phyloP scores from a whole-genome alignment of 352 stramenopile genomes.

The Pythium pectinolyticum region DNA sequence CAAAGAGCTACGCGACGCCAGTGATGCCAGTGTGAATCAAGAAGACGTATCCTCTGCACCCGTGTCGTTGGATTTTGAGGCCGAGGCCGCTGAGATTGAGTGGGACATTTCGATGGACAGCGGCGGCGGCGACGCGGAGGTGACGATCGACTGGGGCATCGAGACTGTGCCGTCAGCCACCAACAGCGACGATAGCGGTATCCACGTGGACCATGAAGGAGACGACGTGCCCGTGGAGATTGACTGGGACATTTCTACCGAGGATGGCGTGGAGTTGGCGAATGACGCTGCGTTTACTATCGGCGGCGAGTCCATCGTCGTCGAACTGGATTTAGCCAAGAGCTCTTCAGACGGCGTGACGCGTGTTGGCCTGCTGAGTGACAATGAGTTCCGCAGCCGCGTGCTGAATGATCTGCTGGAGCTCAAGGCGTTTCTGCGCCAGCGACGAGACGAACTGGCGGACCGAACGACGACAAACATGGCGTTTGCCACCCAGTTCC shows the following conservation, averaged over 20 bases:
- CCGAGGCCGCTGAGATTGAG: slow-evolving; percentile 60
- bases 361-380: slow-evolving; percentile 51
- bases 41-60: too few relatives aligned
- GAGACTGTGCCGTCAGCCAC: slow-evolving; percentile 34
- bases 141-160: slow-evolving; percentile 69
- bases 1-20: slow-evolving; percentile 43
- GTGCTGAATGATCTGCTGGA: slow-evolving; percentile 79
- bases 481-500: slow-evolving; percentile 75
- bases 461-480: slow-evolving; percentile 44
- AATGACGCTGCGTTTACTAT: slow-evolving; percentile 3
- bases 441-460: slow-evolving; percentile 52
- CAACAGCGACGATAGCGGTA: slow-evolving; percentile 21
- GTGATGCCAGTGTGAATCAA: slow-evolving; percentile 34
- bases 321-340: slow-evolving; percentile 8
- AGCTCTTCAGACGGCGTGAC: slow-evolving; percentile 24
- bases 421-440: slow-evolving; percentile 59
- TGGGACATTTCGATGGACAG: slow-evolving; percentile 71
- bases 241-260: slow-evolving; percentile 74
- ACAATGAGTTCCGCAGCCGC: slow-evolving; percentile 57
- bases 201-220: slow-evolving; percentile 10
- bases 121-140: slow-evolving; percentile 31
- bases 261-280: slow-evolving; percentile 26
- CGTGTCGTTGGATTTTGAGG: slow-evolving; percentile 48
- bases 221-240: slow-evolving; percentile 53
- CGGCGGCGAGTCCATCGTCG: slow-evolving; percentile 8